Evolutionary conservation across 306 rosid species (phyloP), one percentile per base, ranked within the genome.

Genomic region (Vigna radiata): DNA sequence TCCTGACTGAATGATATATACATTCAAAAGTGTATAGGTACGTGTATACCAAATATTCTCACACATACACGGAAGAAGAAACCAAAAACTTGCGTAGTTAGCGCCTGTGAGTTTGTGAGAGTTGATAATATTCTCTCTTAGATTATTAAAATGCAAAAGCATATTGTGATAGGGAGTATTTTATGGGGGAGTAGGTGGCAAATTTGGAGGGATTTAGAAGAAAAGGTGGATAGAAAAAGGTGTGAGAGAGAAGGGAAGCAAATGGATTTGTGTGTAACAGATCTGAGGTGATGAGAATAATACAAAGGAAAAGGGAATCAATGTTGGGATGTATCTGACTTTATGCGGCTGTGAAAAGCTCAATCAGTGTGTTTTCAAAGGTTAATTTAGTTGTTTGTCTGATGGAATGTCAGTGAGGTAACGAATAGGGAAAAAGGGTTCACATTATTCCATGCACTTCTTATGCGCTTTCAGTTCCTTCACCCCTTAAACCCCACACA

Each of bases 301-400:
- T 85, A 18, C 93, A 88, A 86, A 85, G 72, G 78, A 82, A 91
- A 91, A 94, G 97, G 92, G 96, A 87, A 94, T 94, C 97, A 80
- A 88, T 89, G 97, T 94, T 90, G 91, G 88, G 88, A 90, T 86
- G 94, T 89, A 85, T 89, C 89, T 89, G 93, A 89, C 97, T 87
- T 77, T 87, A 68, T 87, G 75, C 85, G 90, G 81, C 84, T 80
- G 84, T 88, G 90, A 83, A 80, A 86, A 86, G 81, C 82, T 82
- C 88, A 85, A 77, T 79, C 79, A 78, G 84, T 81, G 81, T 72
- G 82, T 68, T 47, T 87, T 66, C 61, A 50, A 76, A 77, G 85
- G 77, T 67, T 83, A 60, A 85, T 86, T 84, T 86, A 77, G 76
- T 87, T 83, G 56, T 79, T 47, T 79, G 81, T 86, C 88, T 83